Evolutionary conservation across 2,329 filamentous ascomycete species (phyloP), one percentile per base, ranked within the genome.

Genomic region (Drechslerella stenobrocha): DNA sequence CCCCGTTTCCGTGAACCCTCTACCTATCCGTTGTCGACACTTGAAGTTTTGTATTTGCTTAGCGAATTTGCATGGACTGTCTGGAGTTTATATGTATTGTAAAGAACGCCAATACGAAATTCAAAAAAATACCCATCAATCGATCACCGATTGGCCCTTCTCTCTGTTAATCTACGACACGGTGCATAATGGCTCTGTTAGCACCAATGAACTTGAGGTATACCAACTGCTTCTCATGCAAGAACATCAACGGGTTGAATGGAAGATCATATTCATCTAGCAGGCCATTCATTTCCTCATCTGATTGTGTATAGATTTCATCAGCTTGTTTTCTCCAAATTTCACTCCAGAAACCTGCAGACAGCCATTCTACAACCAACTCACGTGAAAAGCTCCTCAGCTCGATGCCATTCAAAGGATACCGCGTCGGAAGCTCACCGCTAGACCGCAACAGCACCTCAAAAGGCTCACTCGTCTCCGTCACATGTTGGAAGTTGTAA

Each of bases 161-260:
- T 44, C 8, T 24, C 32, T 24, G 22, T 56, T 18, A 72, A 60
- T 73, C 73, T 24, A 74, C 50, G 26, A 73, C 73, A 8, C 71
- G 71, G 59, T 73, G 72, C 73, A 74, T 74, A n/a, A 72, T 48
- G 11, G 67, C 70, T 32, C 72, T 59, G 51, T 71, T 73, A 11
- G 72, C 71, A 1, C 73, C 73, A 37, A 74, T 58, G 45, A 74
- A 73, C 32, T 69, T 55, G 6, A 74, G 64, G 15, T 71, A 73
- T 3, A 74, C 34, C 52, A 73, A 69, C 42, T 73, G 73, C 58
- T 73, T 74, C 59, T 74, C 72, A 15, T 59, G 34, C 46, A 74
- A 20, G 44, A 74, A 74, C 71, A 73, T 71, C 1, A 65, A 70
- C 1, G 70, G 63, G n/a, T 70, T 58, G 40, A 72, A 73, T 3